These are phyloP conservation scores for Skeletonema marinoi DNA, from an alignment of 108 stramenopile genomes.

Conservation along the genomic window DNA sequence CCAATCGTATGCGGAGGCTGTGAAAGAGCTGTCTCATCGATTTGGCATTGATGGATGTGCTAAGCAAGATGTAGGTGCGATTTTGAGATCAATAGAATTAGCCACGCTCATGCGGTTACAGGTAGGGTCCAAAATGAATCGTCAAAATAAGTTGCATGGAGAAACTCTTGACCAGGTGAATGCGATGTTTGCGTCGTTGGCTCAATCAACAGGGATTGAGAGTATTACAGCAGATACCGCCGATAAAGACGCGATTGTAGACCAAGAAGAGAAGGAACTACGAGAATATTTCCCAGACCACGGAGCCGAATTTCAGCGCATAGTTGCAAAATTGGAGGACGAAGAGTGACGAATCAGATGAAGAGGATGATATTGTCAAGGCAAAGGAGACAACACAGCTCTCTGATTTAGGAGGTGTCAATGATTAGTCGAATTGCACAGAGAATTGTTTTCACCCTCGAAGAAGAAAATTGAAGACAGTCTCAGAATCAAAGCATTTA, in stretches of 20 bases:
- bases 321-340: slow-evolving; percentile 32
- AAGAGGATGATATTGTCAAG: slow-evolving; percentile 29
- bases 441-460: slow-evolving; percentile 45
- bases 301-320: slow-evolving; percentile 63
- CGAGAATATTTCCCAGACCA: slow-evolving; percentile 94
- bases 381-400: slow-evolving; percentile 30
- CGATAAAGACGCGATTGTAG: slow-evolving; percentile 39
- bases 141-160: background rate
- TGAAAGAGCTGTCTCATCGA: slow-evolving; percentile 27
- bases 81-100: slow-evolving; percentile 24
- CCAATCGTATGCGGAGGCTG: slow-evolving; percentile 4
- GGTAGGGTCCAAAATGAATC: slow-evolving; percentile 9
- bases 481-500: slow-evolving; percentile 44
- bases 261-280: slow-evolving; percentile 59
- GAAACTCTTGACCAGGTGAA: slow-evolving; percentile 20
- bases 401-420: slow-evolving; percentile 59
- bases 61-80: slow-evolving; percentile 19
- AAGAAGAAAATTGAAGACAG: slow-evolving; percentile 21
- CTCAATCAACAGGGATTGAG: slow-evolving; percentile 13
- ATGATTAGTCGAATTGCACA: slow-evolving; percentile 56
- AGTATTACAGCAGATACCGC: background rate
- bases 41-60: slow-evolving; percentile 22
- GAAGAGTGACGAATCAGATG: slow-evolving; percentile 32
- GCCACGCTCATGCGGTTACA: slow-evolving; percentile 39
- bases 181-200: slow-evolving; percentile 25